Percentiles rank a stretch among this genome's conserved stretches.
Conservation (phyloP, 73 alveolate genomes). For the Chromera velia region DNA sequence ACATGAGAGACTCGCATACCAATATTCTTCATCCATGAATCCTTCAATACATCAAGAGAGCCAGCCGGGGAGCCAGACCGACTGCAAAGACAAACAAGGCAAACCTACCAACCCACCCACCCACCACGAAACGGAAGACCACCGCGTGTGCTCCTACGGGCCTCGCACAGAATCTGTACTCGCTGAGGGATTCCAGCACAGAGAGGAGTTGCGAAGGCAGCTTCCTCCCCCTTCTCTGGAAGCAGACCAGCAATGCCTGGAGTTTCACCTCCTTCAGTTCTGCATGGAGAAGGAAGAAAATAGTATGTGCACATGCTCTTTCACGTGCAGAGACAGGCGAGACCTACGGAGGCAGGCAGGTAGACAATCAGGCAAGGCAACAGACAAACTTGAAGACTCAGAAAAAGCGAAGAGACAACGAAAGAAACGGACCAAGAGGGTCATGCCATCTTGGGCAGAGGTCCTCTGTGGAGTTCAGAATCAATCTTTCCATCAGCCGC, state of each 20-base stretch:
- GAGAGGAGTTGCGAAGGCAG: slow-evolving; percentile 27
- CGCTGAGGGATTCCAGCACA: slow-evolving; percentile 39
- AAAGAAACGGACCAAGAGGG: neutral
- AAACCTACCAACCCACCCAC: slow-evolving; percentile 18
- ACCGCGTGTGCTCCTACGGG: slow-evolving; percentile 51
- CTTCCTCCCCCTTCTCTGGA: slow-evolving; percentile 14
- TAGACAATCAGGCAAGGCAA: too few species aligned
- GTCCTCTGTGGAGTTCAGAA: neutral
- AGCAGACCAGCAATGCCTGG: slow-evolving; percentile 38
- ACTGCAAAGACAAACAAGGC: too few species aligned
- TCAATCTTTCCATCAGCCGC: neutral
- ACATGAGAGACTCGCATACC: too few species aligned
- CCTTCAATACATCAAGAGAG: too few species aligned
- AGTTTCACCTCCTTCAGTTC: slow-evolving; percentile 46
- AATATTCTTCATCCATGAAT: too few species aligned
- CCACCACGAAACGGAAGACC: slow-evolving; percentile 39
- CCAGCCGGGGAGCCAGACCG: too few species aligned
- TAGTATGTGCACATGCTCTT: too few species aligned
- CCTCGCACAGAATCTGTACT: slow-evolving; percentile 31
- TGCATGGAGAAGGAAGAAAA: too few species aligned
- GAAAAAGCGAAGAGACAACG: neutral
- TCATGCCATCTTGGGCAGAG: slow-evolving; percentile 42
- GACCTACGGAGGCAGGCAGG: too few species aligned
- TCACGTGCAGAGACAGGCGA: too few species aligned
- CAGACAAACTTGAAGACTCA: neutral